These are phyloP conservation scores for Penicillium griseofulvum DNA, from an alignment of 2,329 filamentous ascomycete genomes.

Conservation along the genomic window DNA sequence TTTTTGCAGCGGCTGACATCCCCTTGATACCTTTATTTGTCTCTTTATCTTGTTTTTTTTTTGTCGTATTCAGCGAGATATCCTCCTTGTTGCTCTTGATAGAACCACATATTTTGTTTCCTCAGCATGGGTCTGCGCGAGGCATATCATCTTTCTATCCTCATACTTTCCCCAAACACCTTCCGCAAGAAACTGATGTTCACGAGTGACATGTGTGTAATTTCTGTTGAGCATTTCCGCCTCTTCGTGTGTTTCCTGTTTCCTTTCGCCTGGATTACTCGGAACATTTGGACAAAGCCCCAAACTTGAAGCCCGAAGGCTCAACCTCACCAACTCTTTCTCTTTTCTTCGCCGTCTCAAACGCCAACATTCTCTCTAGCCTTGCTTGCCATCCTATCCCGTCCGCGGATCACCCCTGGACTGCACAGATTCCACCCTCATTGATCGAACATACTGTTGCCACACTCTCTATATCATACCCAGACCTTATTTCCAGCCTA, in stretches of 20 bases:
- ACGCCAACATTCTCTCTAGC: not conserved
- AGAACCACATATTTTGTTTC: slow-evolving; percentile 17
- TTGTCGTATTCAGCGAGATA: slow-evolving; percentile 23
- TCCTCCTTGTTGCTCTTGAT: slow-evolving; percentile 21
- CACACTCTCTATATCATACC: slow-evolving; percentile 16
- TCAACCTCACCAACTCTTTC: not conserved
- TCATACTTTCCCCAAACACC: slow-evolving; percentile 3
- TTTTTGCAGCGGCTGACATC: not conserved
- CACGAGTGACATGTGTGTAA: slow-evolving; percentile 34
- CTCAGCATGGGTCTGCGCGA: slow-evolving; percentile 16
- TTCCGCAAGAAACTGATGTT: slow-evolving; percentile 28
- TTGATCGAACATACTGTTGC: slow-evolving; percentile 7
- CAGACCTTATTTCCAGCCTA: not conserved
- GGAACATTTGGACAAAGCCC: not conserved
- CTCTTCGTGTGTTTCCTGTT: slow-evolving; percentile 4
- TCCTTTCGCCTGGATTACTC: not conserved
- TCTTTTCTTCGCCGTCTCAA: not conserved
- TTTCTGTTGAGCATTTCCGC: slow-evolving; percentile 22
- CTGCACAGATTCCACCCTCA: not conserved
- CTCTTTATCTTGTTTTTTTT: slow-evolving; percentile 8
- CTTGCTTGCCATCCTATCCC: not conserved
- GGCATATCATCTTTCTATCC: slow-evolving; percentile 15
- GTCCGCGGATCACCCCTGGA: not conserved
- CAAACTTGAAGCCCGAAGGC: not conserved
- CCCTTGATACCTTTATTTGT: slow-evolving; percentile 3